These are phyloP conservation scores for Martensiomyces pterosporus DNA, from an alignment of 192 early-diverging fungal genomes.

Conservation along the genomic window DNA sequence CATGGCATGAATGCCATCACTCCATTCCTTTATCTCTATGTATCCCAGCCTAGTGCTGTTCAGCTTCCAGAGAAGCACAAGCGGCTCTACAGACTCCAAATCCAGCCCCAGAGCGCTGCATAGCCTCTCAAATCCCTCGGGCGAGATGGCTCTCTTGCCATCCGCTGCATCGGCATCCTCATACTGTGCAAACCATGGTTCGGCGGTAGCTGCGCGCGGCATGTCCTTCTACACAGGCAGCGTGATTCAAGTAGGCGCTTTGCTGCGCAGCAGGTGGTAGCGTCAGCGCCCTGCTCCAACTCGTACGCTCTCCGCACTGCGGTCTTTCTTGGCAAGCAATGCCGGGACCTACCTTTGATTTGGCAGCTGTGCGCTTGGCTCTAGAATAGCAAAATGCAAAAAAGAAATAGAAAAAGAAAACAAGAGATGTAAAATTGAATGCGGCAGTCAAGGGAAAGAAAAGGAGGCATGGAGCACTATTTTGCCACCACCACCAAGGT, in stretches of 20 bases:
- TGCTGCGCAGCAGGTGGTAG: too few relatives aligned
- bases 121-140: constrained; percentile 38
- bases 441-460: not conserved
- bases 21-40: constrained; percentile 21
- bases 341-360: not conserved
- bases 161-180: constrained; percentile 31
- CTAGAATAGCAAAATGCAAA: not conserved
- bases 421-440: not conserved
- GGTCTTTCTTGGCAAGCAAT: not conserved
- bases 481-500: not conserved
- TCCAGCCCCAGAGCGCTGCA: constrained; percentile 25
- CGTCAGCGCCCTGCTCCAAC: too few relatives aligned
- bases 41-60: constrained; percentile 26
- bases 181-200: constrained; percentile 33
- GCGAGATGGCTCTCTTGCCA: constrained; percentile 20
- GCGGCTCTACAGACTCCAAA: constrained; percentile 33
- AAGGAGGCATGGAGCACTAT: not conserved
- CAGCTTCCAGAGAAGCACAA: constrained; percentile 43
- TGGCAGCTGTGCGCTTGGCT: not conserved
- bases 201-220: too few relatives aligned
- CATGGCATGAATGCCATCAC: constrained; percentile 17
- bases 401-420: not conserved
- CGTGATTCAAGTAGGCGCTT: too few relatives aligned
- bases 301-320: too few relatives aligned
- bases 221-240: too few relatives aligned